Evolutionary conservation across 2,329 filamentous ascomycete species (phyloP).

Genomic region (Aspergillus brunneoviolaceus): DNA sequence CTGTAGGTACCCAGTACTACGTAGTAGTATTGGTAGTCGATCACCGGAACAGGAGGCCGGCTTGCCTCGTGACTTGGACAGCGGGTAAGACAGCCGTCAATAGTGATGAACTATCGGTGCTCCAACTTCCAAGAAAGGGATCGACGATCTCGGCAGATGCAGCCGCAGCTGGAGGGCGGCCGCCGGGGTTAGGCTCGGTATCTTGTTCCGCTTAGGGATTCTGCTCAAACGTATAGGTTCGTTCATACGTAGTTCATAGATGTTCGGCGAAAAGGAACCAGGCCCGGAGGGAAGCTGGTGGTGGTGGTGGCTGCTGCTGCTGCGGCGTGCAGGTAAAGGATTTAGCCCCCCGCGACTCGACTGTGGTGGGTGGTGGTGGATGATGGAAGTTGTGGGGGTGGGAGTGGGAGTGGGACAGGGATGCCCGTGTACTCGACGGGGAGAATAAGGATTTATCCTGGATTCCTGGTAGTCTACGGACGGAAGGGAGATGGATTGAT

Average conservation of each 20-base stretch:
- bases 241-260: no score
- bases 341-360: slow-evolving; percentile 6
- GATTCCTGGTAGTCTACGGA: background rate
- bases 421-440: background rate
- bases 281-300: background rate
- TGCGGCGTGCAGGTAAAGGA: slow-evolving; percentile 5
- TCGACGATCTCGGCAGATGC: background rate
- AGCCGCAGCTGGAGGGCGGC: background rate
- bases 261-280: slow-evolving; percentile 1
- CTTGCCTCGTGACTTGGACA: background rate
- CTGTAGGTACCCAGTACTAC: no score
- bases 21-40: background rate
- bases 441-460: slow-evolving; percentile 1
- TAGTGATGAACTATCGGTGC: background rate
- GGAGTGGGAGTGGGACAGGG: background rate
- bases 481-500: background rate
- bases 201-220: background rate
- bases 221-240: no score
- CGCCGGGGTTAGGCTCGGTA: background rate
- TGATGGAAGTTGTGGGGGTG: background rate
- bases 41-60: background rate
- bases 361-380: background rate
- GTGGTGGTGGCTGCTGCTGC: background rate
- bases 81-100: slow-evolving; percentile 6
- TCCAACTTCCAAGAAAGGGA: background rate